These are phyloP conservation scores for Tulasnella sp. DNA, from an alignment of 768 basidiomycete species.

Conservation along the genomic window DNA sequence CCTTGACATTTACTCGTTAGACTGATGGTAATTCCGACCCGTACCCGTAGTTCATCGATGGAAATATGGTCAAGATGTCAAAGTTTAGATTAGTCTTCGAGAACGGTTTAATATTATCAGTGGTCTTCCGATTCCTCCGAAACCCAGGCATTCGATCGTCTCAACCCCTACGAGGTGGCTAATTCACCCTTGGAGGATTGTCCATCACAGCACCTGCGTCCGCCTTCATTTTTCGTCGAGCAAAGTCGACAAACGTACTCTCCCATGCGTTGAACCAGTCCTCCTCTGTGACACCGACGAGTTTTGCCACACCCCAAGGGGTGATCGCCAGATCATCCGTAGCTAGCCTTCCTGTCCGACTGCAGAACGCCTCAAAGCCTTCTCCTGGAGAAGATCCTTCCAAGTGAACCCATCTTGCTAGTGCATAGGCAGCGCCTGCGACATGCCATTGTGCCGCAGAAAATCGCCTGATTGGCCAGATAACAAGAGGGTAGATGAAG, in stretches of 20 bases:
- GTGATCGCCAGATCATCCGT: constrained; percentile 23
- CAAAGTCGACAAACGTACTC: constrained; percentile 48
- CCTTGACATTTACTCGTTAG: too few relatives aligned
- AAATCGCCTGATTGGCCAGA: constrained; percentile 68
- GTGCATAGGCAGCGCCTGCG: constrained; percentile 6
- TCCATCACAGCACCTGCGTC: not conserved
- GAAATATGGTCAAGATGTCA: too few relatives aligned
- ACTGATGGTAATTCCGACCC: too few relatives aligned
- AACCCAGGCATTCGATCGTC: too few relatives aligned
- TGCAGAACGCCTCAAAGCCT: constrained; percentile 7
- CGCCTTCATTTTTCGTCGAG: not conserved
- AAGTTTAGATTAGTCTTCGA: too few relatives aligned
- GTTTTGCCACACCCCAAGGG: constrained; percentile 27
- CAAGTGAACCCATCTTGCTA: constrained; percentile 12
- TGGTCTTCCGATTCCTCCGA: too few relatives aligned
- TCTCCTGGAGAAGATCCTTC: constrained; percentile 16
- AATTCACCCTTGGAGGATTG: too few relatives aligned
- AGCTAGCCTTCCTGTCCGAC: too few relatives aligned
- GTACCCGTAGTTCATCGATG: too few relatives aligned
- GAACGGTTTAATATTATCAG: too few relatives aligned
- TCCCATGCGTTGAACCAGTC: constrained; percentile 78
- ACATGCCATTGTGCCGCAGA: constrained; percentile 59
- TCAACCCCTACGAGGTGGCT: too few relatives aligned
- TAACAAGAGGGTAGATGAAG: constrained; percentile 56
- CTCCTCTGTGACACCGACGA: constrained; percentile 53